Percentiles rank a stretch among this genome's conserved stretches.
These are phyloP conservation scores for Phytophthora sansomeana DNA, from an alignment of 352 stramenopile species.

Conservation along the genomic window DNA sequence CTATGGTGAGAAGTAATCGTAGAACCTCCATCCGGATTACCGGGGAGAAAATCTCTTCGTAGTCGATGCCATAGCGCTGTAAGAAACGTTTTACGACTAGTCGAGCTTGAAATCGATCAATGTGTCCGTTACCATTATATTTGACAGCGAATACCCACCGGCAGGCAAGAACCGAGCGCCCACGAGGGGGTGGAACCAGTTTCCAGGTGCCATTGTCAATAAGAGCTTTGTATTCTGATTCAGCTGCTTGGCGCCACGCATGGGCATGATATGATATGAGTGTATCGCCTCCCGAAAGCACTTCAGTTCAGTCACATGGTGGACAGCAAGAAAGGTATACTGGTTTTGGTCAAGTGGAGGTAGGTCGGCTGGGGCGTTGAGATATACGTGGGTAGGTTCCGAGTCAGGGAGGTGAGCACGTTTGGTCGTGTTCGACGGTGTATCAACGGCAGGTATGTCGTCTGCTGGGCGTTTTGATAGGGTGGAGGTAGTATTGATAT, in stretches of 20 bases:
- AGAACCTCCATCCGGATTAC: slow-evolving; percentile 12
- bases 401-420: not conserved
- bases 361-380: not conserved
- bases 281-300: not conserved
- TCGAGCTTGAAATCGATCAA: slow-evolving; percentile 2
- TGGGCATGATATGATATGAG: not conserved
- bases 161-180: not conserved
- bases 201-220: not conserved
- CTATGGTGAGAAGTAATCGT: slow-evolving; percentile 15
- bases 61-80: slow-evolving; percentile 3
- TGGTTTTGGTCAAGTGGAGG: not conserved
- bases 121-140: slow-evolving; percentile 1
- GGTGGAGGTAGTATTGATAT: not conserved
- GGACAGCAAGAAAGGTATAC: not conserved
- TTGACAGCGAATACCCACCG: slow-evolving; percentile 17
- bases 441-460: not conserved
- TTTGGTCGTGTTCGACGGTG: not conserved
- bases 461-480: not conserved
- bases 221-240: not conserved
- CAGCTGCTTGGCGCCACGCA: not conserved
- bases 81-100: slow-evolving; percentile 5
- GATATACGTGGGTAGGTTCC: not conserved
- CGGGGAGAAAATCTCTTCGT: slow-evolving; percentile 9
- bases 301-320: not conserved
- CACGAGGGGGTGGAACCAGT: not conserved